Evolutionary conservation across 805 yeast genomes (phyloP), one percentile per base, ranked within the genome.

Genomic region (Schizosaccharomyces osmophilus): DNA sequence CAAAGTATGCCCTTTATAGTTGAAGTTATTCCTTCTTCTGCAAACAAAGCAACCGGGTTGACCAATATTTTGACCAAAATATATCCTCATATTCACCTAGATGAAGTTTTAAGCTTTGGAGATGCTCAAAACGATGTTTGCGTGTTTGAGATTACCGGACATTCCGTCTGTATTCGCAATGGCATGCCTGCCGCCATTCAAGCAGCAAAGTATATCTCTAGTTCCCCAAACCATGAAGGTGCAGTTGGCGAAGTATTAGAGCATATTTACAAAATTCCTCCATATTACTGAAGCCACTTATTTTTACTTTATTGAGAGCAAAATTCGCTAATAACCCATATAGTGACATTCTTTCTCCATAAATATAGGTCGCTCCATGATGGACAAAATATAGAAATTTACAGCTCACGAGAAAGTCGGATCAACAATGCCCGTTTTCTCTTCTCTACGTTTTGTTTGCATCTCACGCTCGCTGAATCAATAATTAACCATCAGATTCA

Each of bases 231-330:
- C 41, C 17, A 41, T 42, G 55, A 59, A 43, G 61, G 54, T 43
- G 61, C 39, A 5, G 61, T 59, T 42, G 61, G 54, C 9, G 61
- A 59, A 43, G 55, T 59, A 9, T 22, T 59, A 19, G 54, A 59
- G n/a, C 60, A 43, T 13, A 57, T 57, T 19, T 57, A 26, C 26
- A 17, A 22, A 8, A 57, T 57, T n/a, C 60, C 60, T 36, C 24
- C 60, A 19, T 8, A 55, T 55, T 1, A 45, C 26, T 45, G 17
- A 45, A 45, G 5, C 17, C 17, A 45, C 5, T 24, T 1, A 17
- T 17, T 24, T 45, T 6, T 43, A 43, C 13, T 9, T 3, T 45
- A 45, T 42, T 9, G 15, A 36, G 8, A 36, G 15, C 15, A 36
- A 36, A 13, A 9, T 31, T 31, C 32, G 32, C 32, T 31, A 11